Evolutionary conservation across 1,139 yeast genomes (phyloP).

Genomic region (Zygoascus meyerae): DNA sequence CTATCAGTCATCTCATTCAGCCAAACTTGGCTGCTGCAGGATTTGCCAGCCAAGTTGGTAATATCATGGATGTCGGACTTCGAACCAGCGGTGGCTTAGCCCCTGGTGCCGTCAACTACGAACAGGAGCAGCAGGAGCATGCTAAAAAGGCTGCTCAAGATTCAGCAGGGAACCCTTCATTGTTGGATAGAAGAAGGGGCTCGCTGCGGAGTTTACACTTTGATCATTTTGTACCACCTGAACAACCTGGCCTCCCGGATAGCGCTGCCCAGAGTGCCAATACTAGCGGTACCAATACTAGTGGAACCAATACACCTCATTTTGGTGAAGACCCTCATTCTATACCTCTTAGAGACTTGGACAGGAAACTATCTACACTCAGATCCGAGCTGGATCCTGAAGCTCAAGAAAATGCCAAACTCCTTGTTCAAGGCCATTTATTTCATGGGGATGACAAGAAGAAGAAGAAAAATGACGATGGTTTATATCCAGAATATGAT

Average conservation of each 20-base stretch:
- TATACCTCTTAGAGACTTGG: constrained; percentile 25
- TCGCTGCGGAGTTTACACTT: constrained; percentile 2
- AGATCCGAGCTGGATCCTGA: constrained; percentile 18
- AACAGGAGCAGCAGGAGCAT: constrained; percentile 9
- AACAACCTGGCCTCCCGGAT: neutral
- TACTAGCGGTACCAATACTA: neutral
- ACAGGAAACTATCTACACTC: constrained; percentile 20
- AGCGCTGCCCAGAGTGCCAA: neutral
- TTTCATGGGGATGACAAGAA: neutral
- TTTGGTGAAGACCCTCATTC: constrained; percentile 15
- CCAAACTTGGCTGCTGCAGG: constrained; percentile 14
- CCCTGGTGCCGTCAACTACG: constrained; percentile 26
- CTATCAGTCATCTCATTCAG: constrained; percentile 4
- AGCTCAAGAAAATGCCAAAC: constrained; percentile 22
- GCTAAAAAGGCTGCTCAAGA: constrained; percentile 1
- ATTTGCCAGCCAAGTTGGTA: constrained; percentile 15
- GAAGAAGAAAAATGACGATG: constrained; percentile 1
- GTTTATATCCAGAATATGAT: neutral
- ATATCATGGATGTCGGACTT: constrained; percentile 25
- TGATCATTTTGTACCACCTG: neutral
- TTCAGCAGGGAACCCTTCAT: constrained; percentile 7
- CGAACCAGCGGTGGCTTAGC: constrained; percentile 30
- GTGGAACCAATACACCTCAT: neutral
- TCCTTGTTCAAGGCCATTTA: constrained; percentile 25
- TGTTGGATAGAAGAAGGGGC: constrained; percentile 7